phyloP scores from a whole-genome alignment of 2,329 filamentous ascomycete species.

The Ophiostoma pallidulum region DNA sequence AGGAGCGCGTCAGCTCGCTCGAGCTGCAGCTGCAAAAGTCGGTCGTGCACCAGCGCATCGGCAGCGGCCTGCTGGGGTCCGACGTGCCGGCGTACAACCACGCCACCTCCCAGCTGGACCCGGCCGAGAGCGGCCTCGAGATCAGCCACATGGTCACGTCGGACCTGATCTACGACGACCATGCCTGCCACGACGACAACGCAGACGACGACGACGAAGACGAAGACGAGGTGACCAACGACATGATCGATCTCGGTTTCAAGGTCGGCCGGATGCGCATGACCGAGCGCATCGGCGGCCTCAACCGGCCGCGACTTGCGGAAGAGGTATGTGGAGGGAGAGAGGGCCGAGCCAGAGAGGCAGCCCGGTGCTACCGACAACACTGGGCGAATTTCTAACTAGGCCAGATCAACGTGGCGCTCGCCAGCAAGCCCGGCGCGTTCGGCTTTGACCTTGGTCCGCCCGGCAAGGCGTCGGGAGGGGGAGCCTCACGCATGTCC shows the following conservation, averaged over 20 bases:
- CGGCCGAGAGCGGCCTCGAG: slow-evolving; percentile 31
- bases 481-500: background rate
- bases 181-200: background rate
- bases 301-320: slow-evolving; percentile 59
- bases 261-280: slow-evolving; percentile 63
- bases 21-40: slow-evolving; percentile 62
- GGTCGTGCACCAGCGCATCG: slow-evolving; percentile 13
- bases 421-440: slow-evolving; percentile 3
- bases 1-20: slow-evolving; percentile 65
- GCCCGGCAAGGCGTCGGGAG: background rate
- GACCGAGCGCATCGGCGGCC: slow-evolving; percentile 64
- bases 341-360: too few species aligned
- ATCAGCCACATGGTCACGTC: slow-evolving; percentile 11
- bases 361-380: too few species aligned
- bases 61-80: slow-evolving; percentile 5
- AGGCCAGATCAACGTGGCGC: slow-evolving; percentile 10
- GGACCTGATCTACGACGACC: slow-evolving; percentile 35
- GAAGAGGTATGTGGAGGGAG: slow-evolving; percentile 49
- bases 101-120: too few species aligned
- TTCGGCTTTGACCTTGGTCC: slow-evolving; percentile 2
- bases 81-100: slow-evolving; percentile 5
- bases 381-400: background rate
- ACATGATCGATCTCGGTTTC: slow-evolving; percentile 63
- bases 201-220: slow-evolving; percentile 3
- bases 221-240: slow-evolving; percentile 38